Base-by-base conservation (phyloP, 208 protist genomes). In the Entamoeba histolytica region DNA sequence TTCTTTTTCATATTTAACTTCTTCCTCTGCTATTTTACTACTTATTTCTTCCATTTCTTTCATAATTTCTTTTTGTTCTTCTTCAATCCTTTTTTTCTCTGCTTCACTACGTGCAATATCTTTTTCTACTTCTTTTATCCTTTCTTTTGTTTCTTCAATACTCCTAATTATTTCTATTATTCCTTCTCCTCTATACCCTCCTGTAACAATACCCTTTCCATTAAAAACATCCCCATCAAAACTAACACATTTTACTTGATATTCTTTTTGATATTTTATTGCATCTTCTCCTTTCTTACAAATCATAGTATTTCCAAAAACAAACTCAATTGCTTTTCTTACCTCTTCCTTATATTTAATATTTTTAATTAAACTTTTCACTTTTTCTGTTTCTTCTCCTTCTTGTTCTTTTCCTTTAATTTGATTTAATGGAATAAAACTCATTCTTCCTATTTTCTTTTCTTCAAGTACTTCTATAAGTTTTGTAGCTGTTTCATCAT, bases 361-460 rank as follows among this genome's bases (percentile, higher is more conserved):
- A 92, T 98, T 95, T 0, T 96, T 94, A 92, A 97, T 69, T 14
- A 98, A 95, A 78, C 96, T 96, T 49, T 95, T 35, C 31, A 94
- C 96, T 15, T 97, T 96, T 0, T 95, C 95, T 14, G 96, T 96
- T 6, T 95, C 19, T 52, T 14, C 12, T 28, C 55, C 55, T 35
- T 91, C n/a, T 28, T 35, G 57, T 14, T 31, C 31, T 91, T 19
- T 92, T 5, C 28, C 35, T 39, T 23, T 28, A 2, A 98, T 96
- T 31, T 96, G 97, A 95, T 99, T 98, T 51, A 99, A 95, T 4
- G 98, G 98, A 92, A 99, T 97, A 95, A 99, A 99, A 0, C 98
- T 98, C 39, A 99, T 96, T 39, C 98, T 96, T 10, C 98, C 98
- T 28, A 95, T 95, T 92, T 97, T 97, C 49, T 95, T 96, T 91